Conservation (phyloP, 139 green algal genomes). For the Deuterostichococcus epilithicus region DNA sequence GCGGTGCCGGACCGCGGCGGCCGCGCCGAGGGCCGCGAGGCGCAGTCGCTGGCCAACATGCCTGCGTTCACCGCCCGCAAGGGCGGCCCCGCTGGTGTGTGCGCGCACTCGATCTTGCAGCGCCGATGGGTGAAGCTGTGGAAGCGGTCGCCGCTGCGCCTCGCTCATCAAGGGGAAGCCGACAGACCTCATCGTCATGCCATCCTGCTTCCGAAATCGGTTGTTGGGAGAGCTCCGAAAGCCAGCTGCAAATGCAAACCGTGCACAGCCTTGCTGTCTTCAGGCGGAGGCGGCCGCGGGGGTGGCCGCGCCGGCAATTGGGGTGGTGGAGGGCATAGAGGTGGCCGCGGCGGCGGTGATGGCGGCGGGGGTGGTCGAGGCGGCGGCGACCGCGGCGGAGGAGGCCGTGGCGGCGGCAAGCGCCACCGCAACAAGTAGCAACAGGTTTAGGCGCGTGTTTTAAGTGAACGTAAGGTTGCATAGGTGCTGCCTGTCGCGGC, state of each 20-base stretch:
- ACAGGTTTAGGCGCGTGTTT: too few species aligned
- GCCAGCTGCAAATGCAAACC: too few species aligned
- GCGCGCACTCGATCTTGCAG: background rate
- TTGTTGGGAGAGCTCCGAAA: too few species aligned
- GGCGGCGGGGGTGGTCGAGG: background rate
- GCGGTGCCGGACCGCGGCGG: slow-evolving; percentile 59
- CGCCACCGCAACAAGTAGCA: background rate
- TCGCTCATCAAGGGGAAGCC: too few species aligned
- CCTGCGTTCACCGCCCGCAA: slow-evolving; percentile 28
- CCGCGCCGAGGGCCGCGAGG: slow-evolving; percentile 28
- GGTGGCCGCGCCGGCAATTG: too few species aligned
- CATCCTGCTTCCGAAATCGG: too few species aligned
- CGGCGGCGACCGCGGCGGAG: background rate
- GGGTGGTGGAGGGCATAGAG: slow-evolving; percentile 15
- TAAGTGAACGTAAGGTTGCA: too few species aligned
- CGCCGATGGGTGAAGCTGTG: background rate
- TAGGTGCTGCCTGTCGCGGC: too few species aligned
- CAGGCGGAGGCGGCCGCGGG: too few species aligned
- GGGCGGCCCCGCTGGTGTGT: slow-evolving; percentile 4
- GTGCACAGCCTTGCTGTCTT: too few species aligned
- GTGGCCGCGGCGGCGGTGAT: slow-evolving; percentile 11
- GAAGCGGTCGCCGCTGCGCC: too few species aligned
- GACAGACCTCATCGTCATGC: background rate
- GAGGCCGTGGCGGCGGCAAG: background rate
- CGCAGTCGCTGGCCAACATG: slow-evolving; percentile 29